These are phyloP conservation scores for Calophaca sinica DNA, from an alignment of 306 rosid species.

Conservation along the genomic window DNA sequence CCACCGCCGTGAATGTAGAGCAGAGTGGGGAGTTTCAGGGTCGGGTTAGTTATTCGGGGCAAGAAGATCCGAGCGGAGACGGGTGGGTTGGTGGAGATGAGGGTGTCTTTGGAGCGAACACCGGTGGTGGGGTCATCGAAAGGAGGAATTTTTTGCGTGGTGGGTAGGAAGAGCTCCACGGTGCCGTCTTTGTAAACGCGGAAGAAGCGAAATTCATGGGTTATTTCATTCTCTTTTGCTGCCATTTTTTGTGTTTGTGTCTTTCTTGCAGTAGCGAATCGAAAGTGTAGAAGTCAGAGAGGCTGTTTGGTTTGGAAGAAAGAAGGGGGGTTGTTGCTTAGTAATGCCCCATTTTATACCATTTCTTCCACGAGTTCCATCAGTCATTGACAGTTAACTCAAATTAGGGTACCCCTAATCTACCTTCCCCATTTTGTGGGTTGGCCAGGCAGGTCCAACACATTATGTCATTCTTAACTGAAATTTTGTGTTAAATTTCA, in stretches of 20 bases:
- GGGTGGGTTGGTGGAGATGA: conserved; percentile 44
- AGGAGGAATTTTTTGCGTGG: conserved; percentile 42
- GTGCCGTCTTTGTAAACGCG: conserved; percentile 55
- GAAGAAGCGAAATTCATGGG: conserved; percentile 38
- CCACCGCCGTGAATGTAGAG: conserved; percentile 56
- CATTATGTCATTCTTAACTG: too few relatives aligned
- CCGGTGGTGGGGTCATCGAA: conserved; percentile 47
- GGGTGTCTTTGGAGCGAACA: conserved; percentile 53
- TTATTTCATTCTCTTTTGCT: background rate
- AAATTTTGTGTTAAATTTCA: too few relatives aligned
- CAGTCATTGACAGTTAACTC: too few relatives aligned
- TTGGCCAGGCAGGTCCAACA: too few relatives aligned
- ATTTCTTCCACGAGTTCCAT: too few relatives aligned
- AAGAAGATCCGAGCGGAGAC: conserved; percentile 48
- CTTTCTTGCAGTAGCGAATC: too few relatives aligned
- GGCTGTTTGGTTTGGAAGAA: too few relatives aligned
- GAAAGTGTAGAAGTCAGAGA: too few relatives aligned
- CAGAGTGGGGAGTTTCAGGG: conserved; percentile 40
- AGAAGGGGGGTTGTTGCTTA: too few relatives aligned
- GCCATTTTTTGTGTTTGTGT: conserved; percentile 22
- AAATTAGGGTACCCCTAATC: too few relatives aligned
- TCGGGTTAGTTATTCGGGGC: conserved; percentile 32
- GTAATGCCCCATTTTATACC: too few relatives aligned
- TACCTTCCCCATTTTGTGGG: too few relatives aligned
- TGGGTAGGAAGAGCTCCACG: conserved; percentile 16